Percentiles rank a stretch among this genome's conserved stretches.
Conservation (phyloP, 495 filamentous ascomycete genomes). For the Endocarpon pusillum region DNA sequence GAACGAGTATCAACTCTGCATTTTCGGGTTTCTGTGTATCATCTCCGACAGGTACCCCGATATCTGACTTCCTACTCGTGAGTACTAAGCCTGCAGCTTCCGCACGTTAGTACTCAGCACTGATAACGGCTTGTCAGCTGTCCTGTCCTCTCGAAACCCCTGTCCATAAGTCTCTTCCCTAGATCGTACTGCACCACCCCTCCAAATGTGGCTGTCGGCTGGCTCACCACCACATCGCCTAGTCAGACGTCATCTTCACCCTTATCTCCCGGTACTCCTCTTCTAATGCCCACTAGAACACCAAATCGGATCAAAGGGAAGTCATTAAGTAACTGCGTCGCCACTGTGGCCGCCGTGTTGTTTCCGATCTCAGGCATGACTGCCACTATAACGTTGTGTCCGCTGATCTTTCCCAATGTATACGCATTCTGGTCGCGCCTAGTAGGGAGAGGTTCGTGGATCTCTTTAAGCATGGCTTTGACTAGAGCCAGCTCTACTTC, state of each 20-base stretch:
- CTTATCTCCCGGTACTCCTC: conserved; percentile 12
- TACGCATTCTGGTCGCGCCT: conserved; percentile 18
- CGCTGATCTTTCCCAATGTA: conserved; percentile 15
- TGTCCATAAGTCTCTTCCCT: conserved; percentile 13
- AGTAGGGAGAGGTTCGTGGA: conserved; percentile 10
- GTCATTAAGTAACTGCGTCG: conserved; percentile 4
- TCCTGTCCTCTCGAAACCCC: neutral
- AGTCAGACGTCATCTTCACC: conserved; percentile 19
- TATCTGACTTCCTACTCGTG: neutral
- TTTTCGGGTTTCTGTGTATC: no score
- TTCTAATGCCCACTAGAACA: conserved; percentile 25
- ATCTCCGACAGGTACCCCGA: no score
- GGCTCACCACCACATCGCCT: conserved; percentile 27
- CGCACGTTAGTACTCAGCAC: neutral
- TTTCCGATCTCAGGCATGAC: neutral
- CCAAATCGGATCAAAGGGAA: conserved; percentile 20
- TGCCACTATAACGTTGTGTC: conserved; percentile 23
- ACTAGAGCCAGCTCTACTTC: conserved; percentile 19
- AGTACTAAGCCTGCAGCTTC: neutral
- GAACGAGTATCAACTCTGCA: no score
- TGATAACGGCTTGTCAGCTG: neutral
- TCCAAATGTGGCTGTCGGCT: conserved; percentile 8
- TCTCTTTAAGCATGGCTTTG: conserved; percentile 15
- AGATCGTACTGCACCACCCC: conserved; percentile 27
- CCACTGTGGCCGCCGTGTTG: conserved; percentile 15